Base-by-base conservation (phyloP, 2,329 filamentous ascomycete species). In the Cadophora luteo-olivacea region DNA sequence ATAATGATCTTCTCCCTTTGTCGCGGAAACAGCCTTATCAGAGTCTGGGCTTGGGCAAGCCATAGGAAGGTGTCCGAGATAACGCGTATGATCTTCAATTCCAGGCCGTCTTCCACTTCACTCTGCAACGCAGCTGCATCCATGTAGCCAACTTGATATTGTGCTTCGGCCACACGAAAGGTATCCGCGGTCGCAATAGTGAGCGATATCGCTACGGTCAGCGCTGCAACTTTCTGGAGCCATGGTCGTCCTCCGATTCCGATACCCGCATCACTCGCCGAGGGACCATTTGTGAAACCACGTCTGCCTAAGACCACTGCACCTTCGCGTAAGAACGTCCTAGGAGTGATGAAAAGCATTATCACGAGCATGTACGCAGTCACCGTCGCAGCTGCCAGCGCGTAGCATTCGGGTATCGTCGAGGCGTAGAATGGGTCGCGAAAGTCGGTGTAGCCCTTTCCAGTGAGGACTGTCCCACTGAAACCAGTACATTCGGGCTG, bases 1-100 rank as follows among this genome's bases (percentile, higher is more conserved):
- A 99, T 99, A 73, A 98, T 92, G 64, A 98, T 90, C 81, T 98
- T 98, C 81, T 99, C 96, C 77, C 97, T 92, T 77, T 98, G 95
- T 41, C 96, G 92, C 8, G 96, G 96, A 75, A 99, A 99, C 1
- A 99, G 85, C 64, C 96, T 91, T 74, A 98, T 98, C 68, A 99
- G 82, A 0, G 96, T 99, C 82, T 99, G 96, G 0, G 97, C 95
- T 80, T 99, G 96, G 0, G 96, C 96, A 49, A 99, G 88, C 95
- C 96, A 98, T 36, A 99, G 85, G 79, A 98, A 98, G 0, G 96
- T 94, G 80, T 97, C 94, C 22, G 95, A 98, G 72, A 99, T 93
- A 73, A 98, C 89, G 72, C 94, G 91, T 69, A 97, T 95, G 69
- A 97, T 88, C 74, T 96, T 93, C 72, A 99, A 90, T 79, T 97